These are phyloP conservation scores for Leishmania major DNA, from an alignment of 208 protist genomes.

Conservation along the genomic window DNA sequence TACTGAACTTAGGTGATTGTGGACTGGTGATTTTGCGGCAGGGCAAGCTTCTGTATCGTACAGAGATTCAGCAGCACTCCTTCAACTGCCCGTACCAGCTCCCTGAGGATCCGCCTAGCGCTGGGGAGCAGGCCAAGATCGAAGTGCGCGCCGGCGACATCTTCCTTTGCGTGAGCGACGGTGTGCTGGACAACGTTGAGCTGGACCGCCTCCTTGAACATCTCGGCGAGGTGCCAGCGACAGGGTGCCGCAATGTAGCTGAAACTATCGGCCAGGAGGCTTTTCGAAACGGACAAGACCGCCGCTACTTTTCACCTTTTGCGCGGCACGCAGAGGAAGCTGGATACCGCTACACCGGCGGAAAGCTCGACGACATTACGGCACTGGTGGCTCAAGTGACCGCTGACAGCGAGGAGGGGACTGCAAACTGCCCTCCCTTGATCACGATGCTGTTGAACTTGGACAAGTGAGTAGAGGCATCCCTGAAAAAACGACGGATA, in stretches of 20 bases:
- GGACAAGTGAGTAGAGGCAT: slow-evolving; percentile 1
- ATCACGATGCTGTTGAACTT: slow-evolving; percentile 61
- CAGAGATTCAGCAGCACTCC: slow-evolving; percentile 76
- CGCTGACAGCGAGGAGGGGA: slow-evolving; percentile 19
- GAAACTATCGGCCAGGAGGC: slow-evolving; percentile 59
- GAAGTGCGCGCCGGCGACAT: slow-evolving; percentile 71
- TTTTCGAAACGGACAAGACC: slow-evolving; percentile 53
- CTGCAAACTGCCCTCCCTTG: slow-evolving; percentile 41
- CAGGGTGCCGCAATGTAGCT: slow-evolving; percentile 66
- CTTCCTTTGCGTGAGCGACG: slow-evolving; percentile 81
- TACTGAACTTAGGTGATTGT: slow-evolving; percentile 91
- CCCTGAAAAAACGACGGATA: neutral
- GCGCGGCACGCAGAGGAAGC: slow-evolving; percentile 58
- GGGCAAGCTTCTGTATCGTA: slow-evolving; percentile 63
- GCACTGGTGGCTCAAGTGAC: slow-evolving; percentile 81
- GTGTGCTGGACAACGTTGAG: slow-evolving; percentile 86
- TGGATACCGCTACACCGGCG: slow-evolving; percentile 74
- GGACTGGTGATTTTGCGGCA: slow-evolving; percentile 71
- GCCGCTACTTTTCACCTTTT: slow-evolving; percentile 76
- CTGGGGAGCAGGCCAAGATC: slow-evolving; percentile 61
- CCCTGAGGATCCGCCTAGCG: slow-evolving; percentile 70
- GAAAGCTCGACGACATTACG: slow-evolving; percentile 89
- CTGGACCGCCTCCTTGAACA: slow-evolving; percentile 56
- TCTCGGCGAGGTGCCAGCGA: slow-evolving; percentile 39
- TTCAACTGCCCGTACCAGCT: slow-evolving; percentile 91